These are phyloP conservation scores for Aureobasidium melanogenum DNA, from an alignment of 2,329 filamentous ascomycete species.

Conservation along the genomic window DNA sequence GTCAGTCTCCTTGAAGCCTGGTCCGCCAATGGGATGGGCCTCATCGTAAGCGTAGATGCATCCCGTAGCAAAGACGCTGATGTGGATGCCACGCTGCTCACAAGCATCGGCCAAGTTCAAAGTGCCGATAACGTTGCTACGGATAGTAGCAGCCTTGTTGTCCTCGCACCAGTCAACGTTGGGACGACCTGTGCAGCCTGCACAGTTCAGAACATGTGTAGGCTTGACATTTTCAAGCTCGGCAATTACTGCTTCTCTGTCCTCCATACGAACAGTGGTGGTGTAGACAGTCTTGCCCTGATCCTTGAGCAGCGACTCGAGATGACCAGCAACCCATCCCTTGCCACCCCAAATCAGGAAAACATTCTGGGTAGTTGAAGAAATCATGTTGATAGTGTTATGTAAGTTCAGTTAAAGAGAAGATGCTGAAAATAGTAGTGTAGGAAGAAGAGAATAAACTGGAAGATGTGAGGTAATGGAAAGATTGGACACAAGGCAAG, in stretches of 20 bases:
- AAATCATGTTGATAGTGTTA: neutral
- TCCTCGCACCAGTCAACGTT: slow-evolving; percentile 67
- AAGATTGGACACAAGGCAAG: neutral
- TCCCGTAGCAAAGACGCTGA: slow-evolving; percentile 58
- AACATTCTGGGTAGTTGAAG: slow-evolving; percentile 23
- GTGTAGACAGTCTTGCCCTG: slow-evolving; percentile 53
- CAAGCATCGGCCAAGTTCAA: slow-evolving; percentile 56
- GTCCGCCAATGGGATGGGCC: slow-evolving; percentile 50
- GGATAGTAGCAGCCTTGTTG: slow-evolving; percentile 57
- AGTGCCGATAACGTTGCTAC: slow-evolving; percentile 58
- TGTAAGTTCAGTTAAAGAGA: neutral
- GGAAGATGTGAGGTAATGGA: neutral
- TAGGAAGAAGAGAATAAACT: neutral
- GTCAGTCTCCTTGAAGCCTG: slow-evolving; percentile 54
- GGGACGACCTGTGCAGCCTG: slow-evolving; percentile 56
- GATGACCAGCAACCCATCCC: slow-evolving; percentile 55
- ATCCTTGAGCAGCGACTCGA: slow-evolving; percentile 48
- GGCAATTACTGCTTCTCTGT: slow-evolving; percentile 47
- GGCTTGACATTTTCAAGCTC: slow-evolving; percentile 52
- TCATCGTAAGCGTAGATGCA: slow-evolving; percentile 59
- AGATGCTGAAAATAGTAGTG: neutral
- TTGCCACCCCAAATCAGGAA: slow-evolving; percentile 58
- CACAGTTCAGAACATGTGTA: slow-evolving; percentile 58
- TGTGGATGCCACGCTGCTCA: slow-evolving; percentile 49
- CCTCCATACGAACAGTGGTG: slow-evolving; percentile 58